Evolutionary conservation across 148 eudicot genomes (phyloP), one percentile per base, ranked within the genome.

Genomic region (Cornus kousa): DNA sequence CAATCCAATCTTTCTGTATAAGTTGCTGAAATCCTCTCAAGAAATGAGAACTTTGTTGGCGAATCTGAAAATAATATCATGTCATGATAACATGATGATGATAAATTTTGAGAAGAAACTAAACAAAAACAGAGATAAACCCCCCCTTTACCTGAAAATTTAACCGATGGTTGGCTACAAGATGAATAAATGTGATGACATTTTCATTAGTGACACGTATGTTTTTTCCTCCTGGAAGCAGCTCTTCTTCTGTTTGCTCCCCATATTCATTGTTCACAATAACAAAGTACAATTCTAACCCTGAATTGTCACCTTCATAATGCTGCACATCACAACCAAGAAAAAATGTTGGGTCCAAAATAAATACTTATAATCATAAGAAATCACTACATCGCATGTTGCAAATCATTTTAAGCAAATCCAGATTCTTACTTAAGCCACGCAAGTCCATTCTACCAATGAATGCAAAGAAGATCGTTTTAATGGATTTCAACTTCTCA

Each of bases 221-320:
- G 72, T 83, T 88, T 78, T 91, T 95, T 59, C 99, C 99, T 72
- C 88, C 92, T 31, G 93, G 92, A 76, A 95, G 81, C 78, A 95
- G 83, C 78, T 95, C 99, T 87, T 95, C 95, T 79, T 90, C 93
- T 73, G 89, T 87, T 91, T 93, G 97, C 83, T 95, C 99, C 73
- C 99, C 99, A 83, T 91, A 95, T 82, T 95, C 99, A 85, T 91
- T 95, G 82, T 95, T 95, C 70, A 90, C 78, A 78, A 95, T 92
- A 48, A 95, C 99, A 78, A 93, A 95, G 84, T 95, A 95, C 85
- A 95, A 85, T 74, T 93, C 99, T 80, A 95, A 87, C 74, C 80
- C 89, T 7, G 97, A 90, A 71, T 90, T 80, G 74, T 95, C 97
- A 75, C 95, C 97, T 76, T 87, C 83, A 87, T 88, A 93, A 83